Base-by-base conservation (phyloP, 352 stramenopile species). In the Phytophthora cajani region DNA sequence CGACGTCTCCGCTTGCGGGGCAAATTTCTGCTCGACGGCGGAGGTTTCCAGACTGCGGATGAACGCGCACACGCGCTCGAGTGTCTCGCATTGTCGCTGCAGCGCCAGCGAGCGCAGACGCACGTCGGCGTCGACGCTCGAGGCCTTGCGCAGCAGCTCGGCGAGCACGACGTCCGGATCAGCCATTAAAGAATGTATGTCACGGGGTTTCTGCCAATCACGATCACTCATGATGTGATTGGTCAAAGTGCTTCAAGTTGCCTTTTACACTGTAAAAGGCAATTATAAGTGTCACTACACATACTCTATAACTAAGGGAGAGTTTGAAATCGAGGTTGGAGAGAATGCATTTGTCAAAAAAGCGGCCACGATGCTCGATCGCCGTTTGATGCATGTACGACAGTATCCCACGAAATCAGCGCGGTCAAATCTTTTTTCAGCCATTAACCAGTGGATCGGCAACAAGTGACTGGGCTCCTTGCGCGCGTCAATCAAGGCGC, bases 31-130 rank as follows among this genome's bases (percentile, higher is more conserved):
- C 36, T 61, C 51, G 10, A 32, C 23, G 19, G 33, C 38, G 9
- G 50, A 32, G 6, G 14, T 40, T 36, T 71, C 62, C 0, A 87
- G 46, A 33, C 59, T 78, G 7, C 25, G 33, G 16, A 88, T 42
- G 40, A 54, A 60, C 16, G 62, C 46, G 30, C 40, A 58, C 30
- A 82, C 40, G 19, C 30, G 58, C 58, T 82, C 51, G 11, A 90
- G 58, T 44, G 79, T 66, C 19, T 79, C 67, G 63, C 82, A 87
- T 62, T 85, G 77, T 9, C 62, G 50, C 32, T 74, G 69, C 33
- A 83, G 21, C 11, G 76, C 38, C 14, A 71, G 44, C 0, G 33
- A 64, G 36, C 84, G 80, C n/a, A 89, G 69, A 10, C 61, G 63
- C 23, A 72, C 74, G 57, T 90, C 84, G n/a, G 72, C 49, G 25